These are phyloP conservation scores for Corylus americana DNA, from an alignment of 306 rosid genomes.

Conservation along the genomic window DNA sequence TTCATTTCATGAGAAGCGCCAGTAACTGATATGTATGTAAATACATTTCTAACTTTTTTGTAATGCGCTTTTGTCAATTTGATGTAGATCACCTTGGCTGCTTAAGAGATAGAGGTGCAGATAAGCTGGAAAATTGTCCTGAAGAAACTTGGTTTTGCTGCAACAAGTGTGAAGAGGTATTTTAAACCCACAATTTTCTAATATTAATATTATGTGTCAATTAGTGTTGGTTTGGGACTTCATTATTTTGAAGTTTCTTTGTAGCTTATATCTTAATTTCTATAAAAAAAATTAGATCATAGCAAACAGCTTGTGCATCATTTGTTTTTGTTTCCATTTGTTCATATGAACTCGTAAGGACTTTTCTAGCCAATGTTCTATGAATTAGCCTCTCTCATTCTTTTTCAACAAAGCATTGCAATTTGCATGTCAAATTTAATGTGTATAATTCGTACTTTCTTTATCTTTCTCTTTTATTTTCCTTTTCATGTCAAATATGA, in stretches of 20 bases:
- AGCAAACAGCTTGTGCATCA: neutral
- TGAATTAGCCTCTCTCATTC: neutral
- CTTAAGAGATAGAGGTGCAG: constrained; percentile 33
- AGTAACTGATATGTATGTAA: neutral
- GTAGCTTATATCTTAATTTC: neutral
- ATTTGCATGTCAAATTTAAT: neutral
- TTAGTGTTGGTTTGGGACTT: neutral
- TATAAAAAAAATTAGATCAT: neutral
- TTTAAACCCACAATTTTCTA: constrained; percentile 11
- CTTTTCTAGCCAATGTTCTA: neutral
- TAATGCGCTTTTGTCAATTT: constrained; percentile 23
- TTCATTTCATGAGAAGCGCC: neutral
- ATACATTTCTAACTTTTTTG: constrained; percentile 17
- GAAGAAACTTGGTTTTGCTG: constrained; percentile 61
- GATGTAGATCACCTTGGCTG: constrained; percentile 73
- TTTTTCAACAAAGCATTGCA: neutral
- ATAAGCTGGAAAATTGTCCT: constrained; percentile 29
- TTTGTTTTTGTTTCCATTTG: neutral
- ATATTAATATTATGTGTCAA: neutral
- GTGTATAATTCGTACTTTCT: neutral
- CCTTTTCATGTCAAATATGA: neutral
- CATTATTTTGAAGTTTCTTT: neutral
- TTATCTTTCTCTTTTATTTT: neutral
- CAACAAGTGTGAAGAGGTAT: constrained; percentile 65
- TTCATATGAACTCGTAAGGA: neutral